Conservation (phyloP, 2,329 filamentous ascomycete genomes). For the Ceratocystis huliohia region DNA sequence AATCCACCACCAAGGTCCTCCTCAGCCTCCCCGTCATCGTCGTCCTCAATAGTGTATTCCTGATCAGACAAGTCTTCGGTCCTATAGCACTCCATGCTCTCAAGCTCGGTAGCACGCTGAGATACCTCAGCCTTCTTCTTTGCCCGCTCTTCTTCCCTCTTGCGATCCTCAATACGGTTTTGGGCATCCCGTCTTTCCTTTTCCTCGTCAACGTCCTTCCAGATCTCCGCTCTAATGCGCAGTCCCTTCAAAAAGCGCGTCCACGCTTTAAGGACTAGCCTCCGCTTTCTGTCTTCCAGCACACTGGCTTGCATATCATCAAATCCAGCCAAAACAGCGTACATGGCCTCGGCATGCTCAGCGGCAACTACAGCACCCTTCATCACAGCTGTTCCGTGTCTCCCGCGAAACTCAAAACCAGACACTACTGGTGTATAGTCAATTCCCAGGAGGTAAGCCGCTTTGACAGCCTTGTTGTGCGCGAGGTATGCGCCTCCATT, state of each 20-base stretch:
- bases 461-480: constrained; percentile 48
- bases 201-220: constrained; percentile 21
- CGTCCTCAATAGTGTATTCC: constrained; percentile 11
- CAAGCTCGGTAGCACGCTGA: neutral
- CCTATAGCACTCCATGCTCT: neutral
- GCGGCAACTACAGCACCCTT: constrained; percentile 63
- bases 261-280: constrained; percentile 56
- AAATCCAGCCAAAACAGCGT: constrained; percentile 55
- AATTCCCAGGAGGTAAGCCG: constrained; percentile 62
- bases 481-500: constrained; percentile 62
- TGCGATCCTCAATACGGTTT: constrained; percentile 2
- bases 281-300: constrained; percentile 57
- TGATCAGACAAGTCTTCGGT: neutral
- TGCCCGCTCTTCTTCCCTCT: neutral
- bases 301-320: constrained; percentile 51
- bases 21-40: constrained; percentile 6
- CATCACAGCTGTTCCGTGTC: constrained; percentile 72
- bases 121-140: neutral
- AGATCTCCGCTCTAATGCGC: constrained; percentile 59
- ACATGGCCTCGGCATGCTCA: constrained; percentile 59
- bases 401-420: constrained; percentile 77
- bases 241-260: constrained; percentile 62
- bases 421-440: constrained; percentile 85
- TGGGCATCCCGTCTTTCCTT: constrained; percentile 10
- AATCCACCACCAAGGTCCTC: constrained; percentile 13